Conservation (phyloP, 2,329 filamentous ascomycete genomes). For the Diaporthe eres region DNA sequence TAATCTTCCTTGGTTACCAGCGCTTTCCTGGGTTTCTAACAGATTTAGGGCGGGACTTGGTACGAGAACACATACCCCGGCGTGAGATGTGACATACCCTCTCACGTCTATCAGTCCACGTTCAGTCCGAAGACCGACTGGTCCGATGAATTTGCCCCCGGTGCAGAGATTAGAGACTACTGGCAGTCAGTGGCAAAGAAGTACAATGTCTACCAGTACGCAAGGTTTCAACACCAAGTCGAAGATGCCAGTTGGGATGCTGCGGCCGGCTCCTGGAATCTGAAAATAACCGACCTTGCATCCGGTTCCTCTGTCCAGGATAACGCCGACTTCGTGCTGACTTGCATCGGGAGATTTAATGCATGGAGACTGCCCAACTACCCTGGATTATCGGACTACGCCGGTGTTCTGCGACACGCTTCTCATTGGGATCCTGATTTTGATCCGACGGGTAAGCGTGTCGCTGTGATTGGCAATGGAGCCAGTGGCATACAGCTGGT, state of each 20-base stretch:
- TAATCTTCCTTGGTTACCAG: background rate
- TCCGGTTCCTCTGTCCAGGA: conserved; percentile 58
- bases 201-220: conserved; percentile 73
- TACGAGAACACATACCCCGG: conserved; percentile 71
- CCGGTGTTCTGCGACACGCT: conserved; percentile 70
- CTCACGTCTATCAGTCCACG: conserved; percentile 78
- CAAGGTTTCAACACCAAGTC: conserved; percentile 70
- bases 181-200: conserved; percentile 74
- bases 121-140: conserved; percentile 79
- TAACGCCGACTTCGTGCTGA: conserved; percentile 72
- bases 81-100: conserved; percentile 77
- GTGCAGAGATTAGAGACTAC: conserved; percentile 77
- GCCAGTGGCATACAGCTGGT: conserved; percentile 72
- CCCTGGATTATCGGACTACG: conserved; percentile 68
- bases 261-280: conserved; percentile 66
- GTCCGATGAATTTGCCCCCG: conserved; percentile 77
- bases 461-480: conserved; percentile 75
- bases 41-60: conserved; percentile 64
- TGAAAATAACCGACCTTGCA: conserved; percentile 59
- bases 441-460: conserved; percentile 62
- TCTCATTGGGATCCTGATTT: conserved; percentile 71
- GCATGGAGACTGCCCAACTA: conserved; percentile 74
- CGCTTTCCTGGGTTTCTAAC: conserved; percentile 15
- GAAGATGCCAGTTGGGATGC: conserved; percentile 69
- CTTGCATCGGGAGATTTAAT: conserved; percentile 76